These are phyloP conservation scores for Apiotrichum montevideense DNA, from an alignment of 1,284 basidiomycete genomes.

Conservation along the genomic window DNA sequence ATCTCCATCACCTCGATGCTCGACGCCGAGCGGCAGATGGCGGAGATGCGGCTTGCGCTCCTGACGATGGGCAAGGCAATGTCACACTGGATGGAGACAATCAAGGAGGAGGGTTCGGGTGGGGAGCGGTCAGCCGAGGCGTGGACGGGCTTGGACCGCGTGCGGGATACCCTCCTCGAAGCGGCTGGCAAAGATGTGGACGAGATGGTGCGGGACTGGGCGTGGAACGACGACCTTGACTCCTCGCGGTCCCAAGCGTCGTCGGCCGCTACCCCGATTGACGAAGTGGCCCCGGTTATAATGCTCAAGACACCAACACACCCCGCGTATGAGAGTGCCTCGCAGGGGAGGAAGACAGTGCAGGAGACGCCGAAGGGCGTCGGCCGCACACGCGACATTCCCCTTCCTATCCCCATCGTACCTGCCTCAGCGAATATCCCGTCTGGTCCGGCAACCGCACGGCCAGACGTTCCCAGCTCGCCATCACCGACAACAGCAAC, in stretches of 20 bases:
- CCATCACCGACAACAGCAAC: too few relatives aligned
- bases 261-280: not conserved
- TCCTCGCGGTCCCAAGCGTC: constrained; percentile 15
- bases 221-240: constrained; percentile 41
- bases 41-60: constrained; percentile 42
- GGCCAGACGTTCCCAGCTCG: not conserved
- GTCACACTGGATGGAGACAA: constrained; percentile 33
- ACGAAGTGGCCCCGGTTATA: not conserved
- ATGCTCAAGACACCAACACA: constrained; percentile 2
- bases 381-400: not conserved
- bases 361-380: constrained; percentile 1
- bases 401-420: not conserved
- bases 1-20: constrained; percentile 28
- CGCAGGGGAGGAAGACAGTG: too few relatives aligned
- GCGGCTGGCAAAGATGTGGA: constrained; percentile 37
- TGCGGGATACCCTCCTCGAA: constrained; percentile 35
- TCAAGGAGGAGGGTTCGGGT: constrained; percentile 6
- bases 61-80: constrained; percentile 45
- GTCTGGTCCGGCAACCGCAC: not conserved
- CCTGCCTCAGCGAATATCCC: not conserved
- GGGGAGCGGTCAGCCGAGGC: constrained; percentile 10
- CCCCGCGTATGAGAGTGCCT: not conserved
- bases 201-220: constrained; percentile 40
- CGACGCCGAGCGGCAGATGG: constrained; percentile 41
- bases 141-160: constrained; percentile 27